A percentile compares a stretch with the other conserved stretches of the same genome.
These are phyloP conservation scores for Boletus vinaceobasis DNA, from an alignment of 768 basidiomycete genomes.

Conservation along the genomic window DNA sequence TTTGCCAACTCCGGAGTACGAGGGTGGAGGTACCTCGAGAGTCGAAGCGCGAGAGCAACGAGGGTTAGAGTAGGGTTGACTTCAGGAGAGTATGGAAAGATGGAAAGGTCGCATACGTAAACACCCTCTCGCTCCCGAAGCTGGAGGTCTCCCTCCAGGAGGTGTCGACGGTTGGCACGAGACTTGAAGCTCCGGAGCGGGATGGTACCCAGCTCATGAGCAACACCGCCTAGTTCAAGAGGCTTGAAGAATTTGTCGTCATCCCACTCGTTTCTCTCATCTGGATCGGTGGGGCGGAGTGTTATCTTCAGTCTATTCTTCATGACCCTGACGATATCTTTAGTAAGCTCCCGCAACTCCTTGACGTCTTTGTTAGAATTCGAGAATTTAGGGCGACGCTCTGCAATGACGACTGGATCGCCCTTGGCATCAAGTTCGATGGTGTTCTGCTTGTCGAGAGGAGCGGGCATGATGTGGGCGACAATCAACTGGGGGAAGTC, in stretches of 20 bases:
- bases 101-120: not conserved
- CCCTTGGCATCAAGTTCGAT: not conserved
- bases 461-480: not conserved
- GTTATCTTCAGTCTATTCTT: not conserved
- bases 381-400: not conserved
- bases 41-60: not conserved
- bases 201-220: not conserved
- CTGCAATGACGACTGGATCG: not conserved
- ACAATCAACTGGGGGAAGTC: not conserved
- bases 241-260: not conserved
- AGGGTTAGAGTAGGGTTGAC: not conserved
- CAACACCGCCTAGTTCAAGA: not conserved
- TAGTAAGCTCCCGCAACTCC: not conserved
- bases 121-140: not conserved
- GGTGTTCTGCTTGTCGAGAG: not conserved
- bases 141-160: not conserved
- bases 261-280: not conserved
- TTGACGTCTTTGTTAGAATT: not conserved
- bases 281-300: not conserved
- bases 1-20: not conserved
- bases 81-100: not conserved
- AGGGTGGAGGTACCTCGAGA: not conserved
- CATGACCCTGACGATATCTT: not conserved
- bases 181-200: not conserved
- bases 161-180: not conserved